phyloP scores from a whole-genome alignment of 352 stramenopile species.

The Nothophytophthora sp. region DNA sequence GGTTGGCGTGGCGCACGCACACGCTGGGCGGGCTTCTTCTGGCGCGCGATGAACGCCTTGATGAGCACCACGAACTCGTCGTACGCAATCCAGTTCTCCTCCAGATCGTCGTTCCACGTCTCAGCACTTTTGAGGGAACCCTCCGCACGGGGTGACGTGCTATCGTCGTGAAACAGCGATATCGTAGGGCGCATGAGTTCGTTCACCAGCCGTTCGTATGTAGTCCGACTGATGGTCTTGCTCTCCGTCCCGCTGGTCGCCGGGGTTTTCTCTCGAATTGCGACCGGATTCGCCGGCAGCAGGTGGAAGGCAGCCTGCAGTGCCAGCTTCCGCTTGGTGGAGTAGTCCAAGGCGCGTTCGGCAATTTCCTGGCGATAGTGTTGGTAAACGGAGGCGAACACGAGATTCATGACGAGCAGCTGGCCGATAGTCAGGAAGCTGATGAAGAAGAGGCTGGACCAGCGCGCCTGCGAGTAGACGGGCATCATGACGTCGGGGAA shows the following conservation, averaged over 20 bases:
- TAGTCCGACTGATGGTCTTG: slow-evolving; percentile 28
- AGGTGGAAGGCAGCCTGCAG: slow-evolving; percentile 55
- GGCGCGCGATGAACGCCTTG: slow-evolving; percentile 22
- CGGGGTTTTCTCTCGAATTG: background rate
- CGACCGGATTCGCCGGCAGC: slow-evolving; percentile 19
- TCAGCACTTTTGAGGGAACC: slow-evolving; percentile 1
- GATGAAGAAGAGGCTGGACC: slow-evolving; percentile 66
- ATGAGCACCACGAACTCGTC: slow-evolving; percentile 34
- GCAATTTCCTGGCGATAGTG: slow-evolving; percentile 56
- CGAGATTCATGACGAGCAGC: slow-evolving; percentile 83
- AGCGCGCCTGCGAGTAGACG: slow-evolving; percentile 47
- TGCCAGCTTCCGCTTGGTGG: slow-evolving; percentile 37
- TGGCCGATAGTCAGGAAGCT: slow-evolving; percentile 68
- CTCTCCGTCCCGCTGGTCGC: slow-evolving; percentile 1
- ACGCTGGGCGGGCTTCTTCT: slow-evolving; percentile 12
- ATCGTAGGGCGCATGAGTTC: slow-evolving; percentile 31
- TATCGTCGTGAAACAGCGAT: slow-evolving; percentile 30
- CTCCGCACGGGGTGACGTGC: background rate
- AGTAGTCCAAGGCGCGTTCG: slow-evolving; percentile 27
- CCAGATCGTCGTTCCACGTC: slow-evolving; percentile 8
- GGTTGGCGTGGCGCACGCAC: slow-evolving; percentile 2
- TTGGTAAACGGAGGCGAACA: slow-evolving; percentile 75
- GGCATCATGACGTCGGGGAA: slow-evolving; percentile 86
- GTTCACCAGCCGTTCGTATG: slow-evolving; percentile 28
- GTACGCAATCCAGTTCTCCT: slow-evolving; percentile 23